Conservation (phyloP, 345 rosid species). For the Syzygium aromaticum region DNA sequence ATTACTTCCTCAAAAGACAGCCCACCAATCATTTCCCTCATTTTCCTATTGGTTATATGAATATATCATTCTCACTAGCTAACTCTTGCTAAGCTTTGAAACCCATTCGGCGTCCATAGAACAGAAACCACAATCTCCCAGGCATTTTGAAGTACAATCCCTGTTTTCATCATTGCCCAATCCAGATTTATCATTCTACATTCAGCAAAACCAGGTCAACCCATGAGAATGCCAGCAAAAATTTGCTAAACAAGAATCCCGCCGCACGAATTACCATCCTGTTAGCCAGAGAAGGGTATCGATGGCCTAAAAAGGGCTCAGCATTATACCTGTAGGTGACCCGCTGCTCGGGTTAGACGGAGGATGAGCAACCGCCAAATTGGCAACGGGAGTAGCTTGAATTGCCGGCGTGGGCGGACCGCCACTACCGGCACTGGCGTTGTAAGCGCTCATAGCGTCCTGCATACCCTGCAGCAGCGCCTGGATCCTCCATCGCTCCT, state of each 20-base stretch:
- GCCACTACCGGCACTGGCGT: slow-evolving; percentile 14
- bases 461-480: slow-evolving; percentile 67
- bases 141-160: neutral
- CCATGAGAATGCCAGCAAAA: neutral
- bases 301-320: neutral
- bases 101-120: neutral
- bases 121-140: neutral
- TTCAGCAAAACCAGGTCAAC: neutral
- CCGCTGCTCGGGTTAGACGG: slow-evolving; percentile 11
- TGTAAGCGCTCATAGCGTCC: slow-evolving; percentile 56
- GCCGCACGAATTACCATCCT: neutral
- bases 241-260: neutral
- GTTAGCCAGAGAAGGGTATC: neutral
- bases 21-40: neutral
- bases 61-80: neutral
- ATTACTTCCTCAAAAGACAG: neutral
- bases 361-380: slow-evolving; percentile 4
- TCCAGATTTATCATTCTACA: neutral
- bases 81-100: neutral
- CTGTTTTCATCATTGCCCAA: neutral
- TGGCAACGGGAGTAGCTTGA: slow-evolving; percentile 9
- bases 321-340: slow-evolving; percentile 27
- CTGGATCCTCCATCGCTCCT: slow-evolving; percentile 59
- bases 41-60: neutral
- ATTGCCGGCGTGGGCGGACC: slow-evolving; percentile 16